These are phyloP conservation scores for Nemania sp. DNA, from an alignment of 2,329 filamentous ascomycete genomes.

Conservation along the genomic window DNA sequence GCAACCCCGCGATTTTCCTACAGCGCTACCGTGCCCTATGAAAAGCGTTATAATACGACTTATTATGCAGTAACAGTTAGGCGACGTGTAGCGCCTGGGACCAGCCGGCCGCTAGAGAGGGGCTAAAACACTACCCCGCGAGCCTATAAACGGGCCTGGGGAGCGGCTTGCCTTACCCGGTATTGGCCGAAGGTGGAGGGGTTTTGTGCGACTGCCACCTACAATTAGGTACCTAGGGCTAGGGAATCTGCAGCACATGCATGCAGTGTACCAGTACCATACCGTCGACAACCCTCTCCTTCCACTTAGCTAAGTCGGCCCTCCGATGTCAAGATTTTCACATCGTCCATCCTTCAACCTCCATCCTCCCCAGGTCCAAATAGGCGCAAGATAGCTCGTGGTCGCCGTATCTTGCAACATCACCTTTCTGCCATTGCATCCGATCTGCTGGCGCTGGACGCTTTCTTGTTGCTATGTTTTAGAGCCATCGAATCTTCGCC, in stretches of 20 bases:
- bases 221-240: not conserved
- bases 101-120: not conserved
- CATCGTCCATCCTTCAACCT: not conserved
- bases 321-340: slow-evolving; percentile 20
- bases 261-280: not conserved
- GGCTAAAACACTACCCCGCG: too few species aligned
- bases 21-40: slow-evolving; percentile 6
- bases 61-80: too few species aligned
- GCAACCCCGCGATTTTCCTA: not conserved
- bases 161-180: slow-evolving; percentile 28
- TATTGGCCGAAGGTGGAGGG: slow-evolving; percentile 33
- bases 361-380: not conserved
- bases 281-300: not conserved
- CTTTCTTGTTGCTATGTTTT: too few species aligned
- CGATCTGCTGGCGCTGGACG: slow-evolving; percentile 1
- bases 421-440: not conserved
- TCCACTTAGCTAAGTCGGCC: slow-evolving; percentile 7
- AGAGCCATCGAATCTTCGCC: too few species aligned
- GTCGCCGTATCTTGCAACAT: not conserved
- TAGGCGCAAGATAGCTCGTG: too few species aligned
- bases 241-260: not conserved
- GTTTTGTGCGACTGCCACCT: not conserved
- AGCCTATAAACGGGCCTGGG: too few species aligned
- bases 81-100: slow-evolving; percentile 8
- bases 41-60: not conserved